Evolutionary conservation across 2,329 filamentous ascomycete genomes (phyloP), one percentile per base, ranked within the genome.

Genomic region (Blastomyces silverae): DNA sequence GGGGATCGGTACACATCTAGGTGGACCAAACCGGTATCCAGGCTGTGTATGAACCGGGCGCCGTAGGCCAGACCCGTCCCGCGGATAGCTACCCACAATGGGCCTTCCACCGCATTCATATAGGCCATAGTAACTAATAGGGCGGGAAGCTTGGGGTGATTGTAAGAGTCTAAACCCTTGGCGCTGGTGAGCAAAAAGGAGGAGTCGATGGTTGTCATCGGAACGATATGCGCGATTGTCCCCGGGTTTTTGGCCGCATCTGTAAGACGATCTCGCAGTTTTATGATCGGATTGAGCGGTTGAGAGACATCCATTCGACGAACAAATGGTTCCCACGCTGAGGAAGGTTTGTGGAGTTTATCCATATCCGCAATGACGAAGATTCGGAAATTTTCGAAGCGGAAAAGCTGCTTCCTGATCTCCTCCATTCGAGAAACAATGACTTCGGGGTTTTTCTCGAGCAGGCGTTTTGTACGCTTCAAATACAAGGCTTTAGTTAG

Each of bases 51-150:
- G 73, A 97, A 96, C 71, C 84, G 86, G 0, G 89, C 88, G 63
- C 92, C 92, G 73, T 99, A 99, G 0, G 94, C 94, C 62, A 97
- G 87, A 56, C 94, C 94, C 55, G 91, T 94, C 64, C 94, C 94
- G 58, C 94, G 91, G 60, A 97, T 90, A 0, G 91, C 91, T 68
- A 89, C 89, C 93, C 94, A 97, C 42, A 99, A 85, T 0, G 94
- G 94, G 0, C 94, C 94, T 77, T 99, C 94, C 22, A 95, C 89
- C 0, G 92, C 88, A 73, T 97, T 92, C 66, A 99, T 88, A 74
- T 97, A 97, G 25, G 92, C 87, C 61, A 92, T 86, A 0, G 93
- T 92, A 8, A 99, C 92, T 75, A 96, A 85, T 62, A 96, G 83
- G 1, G 92, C 88, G 0, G 94, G 92, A 0, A 97, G 82, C 20